These are phyloP conservation scores for Tetratostichococcus sp. DNA, from an alignment of 139 green algal species.

Conservation along the genomic window DNA sequence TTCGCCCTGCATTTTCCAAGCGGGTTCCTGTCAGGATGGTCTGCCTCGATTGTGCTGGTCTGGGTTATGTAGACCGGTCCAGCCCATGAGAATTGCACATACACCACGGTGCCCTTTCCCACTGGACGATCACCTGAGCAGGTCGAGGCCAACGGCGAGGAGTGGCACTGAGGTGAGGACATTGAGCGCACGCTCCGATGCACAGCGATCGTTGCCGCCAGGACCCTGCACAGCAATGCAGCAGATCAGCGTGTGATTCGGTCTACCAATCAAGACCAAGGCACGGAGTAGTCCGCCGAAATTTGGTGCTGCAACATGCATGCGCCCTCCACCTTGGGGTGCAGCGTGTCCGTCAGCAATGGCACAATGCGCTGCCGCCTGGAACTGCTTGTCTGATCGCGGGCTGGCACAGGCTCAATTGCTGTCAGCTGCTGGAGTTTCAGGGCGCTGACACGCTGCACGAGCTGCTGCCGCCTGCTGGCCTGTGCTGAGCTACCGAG, in stretches of 20 bases:
- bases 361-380: background rate
- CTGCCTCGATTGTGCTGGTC: too few relatives aligned
- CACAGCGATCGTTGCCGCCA: slow-evolving; percentile 17
- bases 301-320: too few relatives aligned
- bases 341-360: background rate
- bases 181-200: slow-evolving; percentile 12
- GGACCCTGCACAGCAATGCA: slow-evolving; percentile 8
- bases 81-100: too few relatives aligned
- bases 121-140: background rate
- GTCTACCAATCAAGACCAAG: too few relatives aligned
- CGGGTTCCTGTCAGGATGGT: too few relatives aligned
- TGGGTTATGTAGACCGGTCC: too few relatives aligned
- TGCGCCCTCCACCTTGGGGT: background rate
- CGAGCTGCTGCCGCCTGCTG: background rate
- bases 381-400: background rate
- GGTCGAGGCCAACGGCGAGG: slow-evolving; percentile 8
- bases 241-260: background rate
- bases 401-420: background rate
- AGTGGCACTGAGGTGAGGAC: slow-evolving; percentile 19
- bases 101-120: background rate
- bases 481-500: background rate
- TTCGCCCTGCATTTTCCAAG: background rate
- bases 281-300: too few relatives aligned
- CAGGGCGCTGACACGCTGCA: background rate
- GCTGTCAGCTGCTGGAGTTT: background rate